Base-by-base conservation (phyloP, 495 filamentous ascomycete genomes). In the Xeromyces bisporus region DNA sequence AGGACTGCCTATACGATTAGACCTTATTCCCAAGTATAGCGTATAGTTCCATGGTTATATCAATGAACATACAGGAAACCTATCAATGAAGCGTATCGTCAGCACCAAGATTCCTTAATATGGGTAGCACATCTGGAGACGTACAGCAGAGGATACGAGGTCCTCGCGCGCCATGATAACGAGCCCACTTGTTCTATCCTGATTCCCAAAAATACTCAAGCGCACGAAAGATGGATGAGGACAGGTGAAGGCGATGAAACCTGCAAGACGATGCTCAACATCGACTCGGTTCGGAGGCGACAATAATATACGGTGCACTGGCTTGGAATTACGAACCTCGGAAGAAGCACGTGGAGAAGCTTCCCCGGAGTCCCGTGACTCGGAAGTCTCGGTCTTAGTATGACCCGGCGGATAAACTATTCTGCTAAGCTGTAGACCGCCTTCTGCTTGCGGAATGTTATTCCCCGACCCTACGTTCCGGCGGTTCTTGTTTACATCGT, bases 141-240 rank as follows among this genome's bases (percentile, higher is more conserved):
- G 56, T 66, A 82, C 75, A 48, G 82, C 83, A 44, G 80, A 86
- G 42, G 72, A 58, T 47, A 92, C 75, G 37, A 91, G 57, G 49
- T 91, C 81, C 72, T 91, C 82, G 38, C 83, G 78, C 45, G 75
- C 60, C 79, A 85, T 85, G 35, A 33, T 68, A 48, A 35, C 39
- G 30, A 36, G 32, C 47, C 37, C 37, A 38, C 20, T 23, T 28
- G 29, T 11, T 18, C 26, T 23, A 24, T 31, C 15, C 29, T 33
- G 24, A 9, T 18, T 32, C 23, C 38, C 29, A 34, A 7, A 17
- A 6, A 28, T 23, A 13, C 11, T 12, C 13, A 24, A 12, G 28
- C 25, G 12, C 15, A 39, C 17, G 25, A 15, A 35, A 24, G 29
- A 24, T 34, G 31, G 28, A 40, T 36, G 36, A 27, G 29, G 27